Base-by-base conservation (phyloP, 805 yeast genomes). In the Candida vartiovaarae region DNA sequence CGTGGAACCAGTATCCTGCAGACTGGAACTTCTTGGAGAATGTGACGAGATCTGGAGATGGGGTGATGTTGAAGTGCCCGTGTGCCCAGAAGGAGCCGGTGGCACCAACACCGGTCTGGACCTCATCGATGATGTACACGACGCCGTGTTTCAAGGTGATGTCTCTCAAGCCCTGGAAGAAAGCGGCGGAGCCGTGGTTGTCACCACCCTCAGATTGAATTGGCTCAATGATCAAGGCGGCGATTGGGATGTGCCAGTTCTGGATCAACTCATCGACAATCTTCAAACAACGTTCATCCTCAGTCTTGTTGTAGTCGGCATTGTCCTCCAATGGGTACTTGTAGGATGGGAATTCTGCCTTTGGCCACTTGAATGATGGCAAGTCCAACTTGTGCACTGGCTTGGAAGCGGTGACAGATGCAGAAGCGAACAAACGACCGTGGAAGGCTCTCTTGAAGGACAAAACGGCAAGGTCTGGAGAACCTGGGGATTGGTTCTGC, bases 311-410 rank as follows among this genome's bases (percentile, higher is more conserved):
- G 53, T 68, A 79, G 39, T 71, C 79, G 35, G 60, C 78, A 61
- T 79, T 60, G 41, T 76, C 73, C 44, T 79, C 90, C 59, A 89
- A 74, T 46, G 98, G 98, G 65, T 88, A 90, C 65, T 81, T 70
- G 66, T 87, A 81, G 41, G 75, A 56, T 51, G 98, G 98, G 72
- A 82, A 90, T 50, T 87, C 88, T 44, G 96, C 96, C 64, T 85
- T 89, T 61, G 98, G 98, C 97, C 97, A 90, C 60, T 86, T 78
- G 72, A 90, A 90, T 6, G 95, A 80, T 48, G 98, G 98, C 68
- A 91, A 72, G 65, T 83, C 90, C 61, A 90, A 71, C 71, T 91
- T 90, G 74, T 90, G 98, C 56, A 91, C 77, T 53, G 97, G 96
- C 72, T 88, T 91, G 45, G 96, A 88, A 64, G 95, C 80, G 34